Conservation (phyloP, 2,329 filamentous ascomycete genomes). For the Talaromyces rugulosus region DNA sequence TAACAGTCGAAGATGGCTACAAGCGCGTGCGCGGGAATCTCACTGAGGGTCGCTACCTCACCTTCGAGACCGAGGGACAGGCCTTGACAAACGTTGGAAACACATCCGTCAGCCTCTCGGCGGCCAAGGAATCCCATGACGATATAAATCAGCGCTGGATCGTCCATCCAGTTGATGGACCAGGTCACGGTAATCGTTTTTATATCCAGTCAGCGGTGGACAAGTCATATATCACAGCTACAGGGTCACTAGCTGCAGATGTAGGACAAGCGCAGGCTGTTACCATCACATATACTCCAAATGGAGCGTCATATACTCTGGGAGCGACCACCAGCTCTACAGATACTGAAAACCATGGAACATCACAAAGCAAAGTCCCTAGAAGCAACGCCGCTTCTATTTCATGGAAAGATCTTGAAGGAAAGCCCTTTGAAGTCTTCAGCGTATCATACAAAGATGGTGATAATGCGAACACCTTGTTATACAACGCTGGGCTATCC, state of each 20-base stretch:
- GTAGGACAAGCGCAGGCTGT: slow-evolving; percentile 33
- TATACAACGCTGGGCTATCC: not conserved
- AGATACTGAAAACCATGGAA: not conserved
- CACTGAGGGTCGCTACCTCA: slow-evolving; percentile 53
- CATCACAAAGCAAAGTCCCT: not conserved
- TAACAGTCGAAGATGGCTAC: slow-evolving; percentile 47
- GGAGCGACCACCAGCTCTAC: not conserved
- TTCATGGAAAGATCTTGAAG: slow-evolving; percentile 33
- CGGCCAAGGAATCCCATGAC: slow-evolving; percentile 33
- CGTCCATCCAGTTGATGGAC: slow-evolving; percentile 36
- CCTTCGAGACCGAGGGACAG: slow-evolving; percentile 44
- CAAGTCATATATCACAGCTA: slow-evolving; percentile 33
- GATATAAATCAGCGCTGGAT: slow-evolving; percentile 47
- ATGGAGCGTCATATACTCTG: not conserved
- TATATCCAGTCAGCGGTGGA: slow-evolving; percentile 39
- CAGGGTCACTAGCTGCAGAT: slow-evolving; percentile 28
- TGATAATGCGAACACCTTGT: not conserved
- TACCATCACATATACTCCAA: slow-evolving; percentile 15
- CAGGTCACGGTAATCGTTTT: slow-evolving; percentile 30
- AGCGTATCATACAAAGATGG: not conserved
- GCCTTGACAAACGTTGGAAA: slow-evolving; percentile 36
- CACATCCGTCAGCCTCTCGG: slow-evolving; percentile 11
- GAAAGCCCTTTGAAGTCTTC: slow-evolving; percentile 17
- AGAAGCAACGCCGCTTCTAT: slow-evolving; percentile 17
- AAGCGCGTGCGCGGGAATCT: slow-evolving; percentile 50